These are phyloP conservation scores for Mortierella hygrophila DNA, from an alignment of 192 early-diverging fungal genomes.

Conservation along the genomic window DNA sequence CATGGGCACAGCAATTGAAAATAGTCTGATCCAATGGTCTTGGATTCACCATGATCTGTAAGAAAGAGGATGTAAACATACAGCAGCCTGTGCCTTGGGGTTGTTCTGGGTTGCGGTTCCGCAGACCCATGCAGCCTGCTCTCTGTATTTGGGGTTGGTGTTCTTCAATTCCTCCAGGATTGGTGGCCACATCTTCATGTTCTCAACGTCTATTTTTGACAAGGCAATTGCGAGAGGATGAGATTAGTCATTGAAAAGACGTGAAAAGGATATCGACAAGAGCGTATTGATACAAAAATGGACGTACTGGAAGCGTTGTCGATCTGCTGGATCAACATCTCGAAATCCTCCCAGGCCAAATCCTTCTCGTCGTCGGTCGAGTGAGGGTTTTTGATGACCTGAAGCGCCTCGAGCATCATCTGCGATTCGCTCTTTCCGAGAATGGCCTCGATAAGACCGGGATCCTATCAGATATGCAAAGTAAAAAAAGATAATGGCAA, in stretches of 20 bases:
- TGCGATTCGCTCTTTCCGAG: conserved; percentile 92
- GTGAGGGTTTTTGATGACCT: conserved; percentile 69
- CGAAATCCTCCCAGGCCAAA: conserved; percentile 92
- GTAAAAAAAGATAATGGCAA: neutral
- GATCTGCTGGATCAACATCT: conserved; percentile 71
- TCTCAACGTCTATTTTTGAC: conserved; percentile 74
- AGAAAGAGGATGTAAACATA: conserved; percentile 33
- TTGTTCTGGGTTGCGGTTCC: conserved; percentile 98
- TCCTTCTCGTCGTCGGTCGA: conserved; percentile 76
- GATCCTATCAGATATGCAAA: conserved; percentile 68
- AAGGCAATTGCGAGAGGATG: neutral
- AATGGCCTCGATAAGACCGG: conserved; percentile 91
- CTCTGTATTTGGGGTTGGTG: conserved; percentile 68
- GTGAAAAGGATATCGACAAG: neutral
- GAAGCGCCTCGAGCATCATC: conserved; percentile 89
- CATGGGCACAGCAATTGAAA: neutral
- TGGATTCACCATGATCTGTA: neutral
- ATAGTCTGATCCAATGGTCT: neutral
- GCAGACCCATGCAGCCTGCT: conserved; percentile 88
- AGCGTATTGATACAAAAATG: conserved; percentile 63
- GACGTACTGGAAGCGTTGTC: conserved; percentile 43
- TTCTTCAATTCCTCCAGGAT: conserved; percentile 71
- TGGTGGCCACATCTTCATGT: conserved; percentile 90
- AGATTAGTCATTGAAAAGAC: neutral
- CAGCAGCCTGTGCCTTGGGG: conserved; percentile 81